phyloP scores from a whole-genome alignment of 2,329 filamentous ascomycete genomes.

The Thielaviopsis populi region DNA sequence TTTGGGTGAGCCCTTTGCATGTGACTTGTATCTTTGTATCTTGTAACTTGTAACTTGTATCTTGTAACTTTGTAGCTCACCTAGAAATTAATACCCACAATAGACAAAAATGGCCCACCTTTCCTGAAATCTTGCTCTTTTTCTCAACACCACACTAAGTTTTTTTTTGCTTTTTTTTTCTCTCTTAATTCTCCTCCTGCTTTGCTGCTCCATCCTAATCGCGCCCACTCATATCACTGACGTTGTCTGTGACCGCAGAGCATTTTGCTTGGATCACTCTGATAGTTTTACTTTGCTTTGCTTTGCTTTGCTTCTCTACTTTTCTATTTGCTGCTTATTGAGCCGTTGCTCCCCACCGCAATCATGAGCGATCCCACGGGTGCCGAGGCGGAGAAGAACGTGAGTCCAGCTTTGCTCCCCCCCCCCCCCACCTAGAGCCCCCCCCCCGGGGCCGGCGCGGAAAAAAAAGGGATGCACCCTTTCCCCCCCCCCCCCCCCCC shows the following conservation, averaged over 20 bases:
- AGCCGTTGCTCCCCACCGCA: conserved; percentile 22
- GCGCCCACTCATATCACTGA: conserved; percentile 16
- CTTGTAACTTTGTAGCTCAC: not conserved
- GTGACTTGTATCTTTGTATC: not conserved
- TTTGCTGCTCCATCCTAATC: conserved; percentile 3
- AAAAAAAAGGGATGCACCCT: too few relatives aligned
- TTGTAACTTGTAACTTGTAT: not conserved
- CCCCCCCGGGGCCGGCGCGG: too few relatives aligned
- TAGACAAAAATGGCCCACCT: not conserved
- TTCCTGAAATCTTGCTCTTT: not conserved
- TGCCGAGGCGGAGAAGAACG: conserved; percentile 96
- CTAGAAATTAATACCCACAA: not conserved
- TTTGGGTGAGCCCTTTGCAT: not conserved
- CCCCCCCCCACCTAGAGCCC: too few relatives aligned
- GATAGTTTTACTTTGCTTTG: not conserved
- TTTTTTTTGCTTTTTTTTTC: conserved; percentile 20
- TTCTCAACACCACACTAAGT: not conserved
- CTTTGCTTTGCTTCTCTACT: conserved; percentile 2
- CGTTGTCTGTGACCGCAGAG: conserved; percentile 19
- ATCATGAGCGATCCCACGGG: conserved; percentile 77
- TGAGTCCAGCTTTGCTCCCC: conserved; percentile 27
- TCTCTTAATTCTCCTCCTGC: not conserved
- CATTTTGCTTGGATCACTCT: conserved; percentile 4
- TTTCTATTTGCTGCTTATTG: conserved; percentile 18
- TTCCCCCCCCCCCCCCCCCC: too few relatives aligned